Percentiles rank a stretch among this genome's conserved stretches.
Evolutionary conservation across 192 early-diverging fungal genomes (phyloP).

Genomic region (Coemansia sp.): DNA sequence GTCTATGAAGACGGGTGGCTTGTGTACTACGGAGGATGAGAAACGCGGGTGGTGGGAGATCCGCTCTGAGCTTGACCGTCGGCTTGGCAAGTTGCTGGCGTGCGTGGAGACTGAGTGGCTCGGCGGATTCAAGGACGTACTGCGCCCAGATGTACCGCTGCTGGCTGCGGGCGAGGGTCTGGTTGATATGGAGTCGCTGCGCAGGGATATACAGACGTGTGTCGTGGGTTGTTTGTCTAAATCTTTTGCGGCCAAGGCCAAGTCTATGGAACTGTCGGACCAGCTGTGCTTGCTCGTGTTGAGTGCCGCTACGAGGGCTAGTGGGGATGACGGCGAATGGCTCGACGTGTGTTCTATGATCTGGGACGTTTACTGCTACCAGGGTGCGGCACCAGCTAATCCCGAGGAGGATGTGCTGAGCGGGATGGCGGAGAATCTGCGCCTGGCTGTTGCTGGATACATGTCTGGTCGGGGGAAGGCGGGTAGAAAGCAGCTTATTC

Average conservation of each 20-base stretch:
- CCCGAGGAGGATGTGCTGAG: slow-evolving; percentile 59
- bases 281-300: slow-evolving; percentile 62
- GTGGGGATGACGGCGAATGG: slow-evolving; percentile 53
- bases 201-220: slow-evolving; percentile 22
- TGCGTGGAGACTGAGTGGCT: slow-evolving; percentile 84
- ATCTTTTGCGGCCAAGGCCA: slow-evolving; percentile 33
- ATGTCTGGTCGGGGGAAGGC: slow-evolving; percentile 48
- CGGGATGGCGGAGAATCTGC: slow-evolving; percentile 67
- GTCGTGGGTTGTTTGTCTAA: slow-evolving; percentile 22
- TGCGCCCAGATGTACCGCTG: slow-evolving; percentile 16
- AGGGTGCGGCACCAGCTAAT: slow-evolving; percentile 43
- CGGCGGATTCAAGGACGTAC: slow-evolving; percentile 70
- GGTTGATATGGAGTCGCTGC: slow-evolving; percentile 6
- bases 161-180: no score
- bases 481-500: slow-evolving; percentile 66
- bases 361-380: slow-evolving; percentile 66
- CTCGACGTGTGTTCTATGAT: slow-evolving; percentile 44
- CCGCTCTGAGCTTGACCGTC: slow-evolving; percentile 71
- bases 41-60: slow-evolving; percentile 84
- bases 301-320: slow-evolving; percentile 39
- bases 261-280: slow-evolving; percentile 14
- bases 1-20: slow-evolving; percentile 63
- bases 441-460: slow-evolving; percentile 58
- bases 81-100: slow-evolving; percentile 65
- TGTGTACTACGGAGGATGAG: slow-evolving; percentile 61